These are phyloP conservation scores for Leccinum griseonigrum DNA, from an alignment of 1,284 basidiomycete genomes.

Conservation along the genomic window DNA sequence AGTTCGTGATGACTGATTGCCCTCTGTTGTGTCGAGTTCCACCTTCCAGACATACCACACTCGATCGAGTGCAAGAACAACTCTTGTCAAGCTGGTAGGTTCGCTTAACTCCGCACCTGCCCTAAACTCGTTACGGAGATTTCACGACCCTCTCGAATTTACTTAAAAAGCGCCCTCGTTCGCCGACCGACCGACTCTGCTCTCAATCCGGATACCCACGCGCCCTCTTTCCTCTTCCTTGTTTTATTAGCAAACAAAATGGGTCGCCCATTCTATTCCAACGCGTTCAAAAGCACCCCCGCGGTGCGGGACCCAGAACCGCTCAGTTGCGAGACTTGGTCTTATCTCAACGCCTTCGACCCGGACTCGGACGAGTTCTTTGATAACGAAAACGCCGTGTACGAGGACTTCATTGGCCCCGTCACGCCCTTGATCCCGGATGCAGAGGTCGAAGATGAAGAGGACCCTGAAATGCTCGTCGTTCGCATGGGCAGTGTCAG, in stretches of 20 bases:
- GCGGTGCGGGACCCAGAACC: constrained; percentile 50
- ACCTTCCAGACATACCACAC: too few species aligned
- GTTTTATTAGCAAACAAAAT: constrained; percentile 41
- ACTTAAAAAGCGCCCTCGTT: constrained; percentile 16
- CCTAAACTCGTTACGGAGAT: constrained; percentile 24
- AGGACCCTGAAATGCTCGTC: constrained; percentile 21
- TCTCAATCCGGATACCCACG: constrained; percentile 10
- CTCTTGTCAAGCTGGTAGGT: too few species aligned
- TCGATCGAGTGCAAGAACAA: too few species aligned
- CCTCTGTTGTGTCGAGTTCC: not conserved
- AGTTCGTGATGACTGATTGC: not conserved
- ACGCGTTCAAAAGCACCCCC: constrained; percentile 38
- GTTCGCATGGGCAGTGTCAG: constrained; percentile 28
- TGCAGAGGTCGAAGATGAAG: constrained; percentile 29
- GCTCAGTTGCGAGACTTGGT: constrained; percentile 55
- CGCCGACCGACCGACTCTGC: not conserved
- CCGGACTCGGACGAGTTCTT: constrained; percentile 81
- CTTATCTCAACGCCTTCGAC: constrained; percentile 65
- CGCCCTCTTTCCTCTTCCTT: constrained; percentile 7
- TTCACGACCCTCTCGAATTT: constrained; percentile 1
- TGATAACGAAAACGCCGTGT: constrained; percentile 52
- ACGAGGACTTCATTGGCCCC: constrained; percentile 62
- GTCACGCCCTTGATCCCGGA: constrained; percentile 12
- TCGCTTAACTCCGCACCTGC: constrained; percentile 32
- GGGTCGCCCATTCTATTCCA: constrained; percentile 69